These are phyloP conservation scores for Cyamopsis tetragonoloba DNA, from an alignment of 306 rosid genomes.

Conservation along the genomic window DNA sequence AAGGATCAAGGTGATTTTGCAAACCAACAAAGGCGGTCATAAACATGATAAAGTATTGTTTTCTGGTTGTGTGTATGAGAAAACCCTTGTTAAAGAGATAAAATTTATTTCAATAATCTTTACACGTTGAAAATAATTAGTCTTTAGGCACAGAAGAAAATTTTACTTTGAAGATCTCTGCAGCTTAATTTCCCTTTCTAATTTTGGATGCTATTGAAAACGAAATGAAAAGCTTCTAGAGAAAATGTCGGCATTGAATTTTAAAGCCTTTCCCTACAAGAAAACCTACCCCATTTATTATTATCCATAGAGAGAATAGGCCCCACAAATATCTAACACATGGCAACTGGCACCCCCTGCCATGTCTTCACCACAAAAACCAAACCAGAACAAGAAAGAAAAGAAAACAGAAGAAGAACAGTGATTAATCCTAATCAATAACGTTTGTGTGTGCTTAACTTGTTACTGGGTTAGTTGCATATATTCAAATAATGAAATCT, in stretches of 20 bases:
- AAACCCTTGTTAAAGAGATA: too few relatives aligned
- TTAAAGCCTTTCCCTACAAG: neutral
- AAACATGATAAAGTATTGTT: too few relatives aligned
- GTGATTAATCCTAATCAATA: neutral
- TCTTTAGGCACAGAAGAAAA: too few relatives aligned
- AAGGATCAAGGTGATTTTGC: too few relatives aligned
- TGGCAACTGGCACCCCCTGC: neutral
- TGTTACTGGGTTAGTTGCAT: neutral
- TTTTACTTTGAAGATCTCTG: neutral
- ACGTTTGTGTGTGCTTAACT: neutral
- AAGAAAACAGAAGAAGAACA: neutral
- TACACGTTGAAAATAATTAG: too few relatives aligned
- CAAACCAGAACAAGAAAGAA: neutral
- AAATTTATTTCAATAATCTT: too few relatives aligned
- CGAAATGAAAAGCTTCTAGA: neutral
- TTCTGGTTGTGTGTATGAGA: too few relatives aligned
- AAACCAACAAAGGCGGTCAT: too few relatives aligned
- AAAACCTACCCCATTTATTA: constrained; percentile 32
- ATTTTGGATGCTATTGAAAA: neutral
- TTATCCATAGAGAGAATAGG: neutral
- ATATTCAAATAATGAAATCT: neutral
- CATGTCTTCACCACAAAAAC: neutral
- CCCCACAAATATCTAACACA: constrained; percentile 12
- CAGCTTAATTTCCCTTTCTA: neutral
- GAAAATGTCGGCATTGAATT: constrained; percentile 14